These are phyloP conservation scores for Acacia pycnantha DNA, from an alignment of 331 rosid genomes.

Conservation along the genomic window DNA sequence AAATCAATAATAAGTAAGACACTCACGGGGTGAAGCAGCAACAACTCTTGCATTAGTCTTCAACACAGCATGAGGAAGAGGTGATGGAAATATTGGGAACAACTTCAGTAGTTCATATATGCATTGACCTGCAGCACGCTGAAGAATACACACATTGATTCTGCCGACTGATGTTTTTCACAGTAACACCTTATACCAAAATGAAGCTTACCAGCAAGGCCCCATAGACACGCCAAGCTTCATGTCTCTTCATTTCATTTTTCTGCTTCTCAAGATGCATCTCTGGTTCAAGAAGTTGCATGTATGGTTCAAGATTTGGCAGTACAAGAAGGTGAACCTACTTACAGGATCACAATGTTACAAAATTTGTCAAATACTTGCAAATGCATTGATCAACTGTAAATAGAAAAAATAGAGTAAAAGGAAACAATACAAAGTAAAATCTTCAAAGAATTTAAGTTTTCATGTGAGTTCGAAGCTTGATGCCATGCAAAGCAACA, in stretches of 20 bases:
- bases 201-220: conserved; percentile 71
- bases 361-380: conserved; percentile 3
- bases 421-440: neutral
- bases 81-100: conserved; percentile 53
- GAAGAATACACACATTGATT: conserved; percentile 32
- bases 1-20: conserved; percentile 6
- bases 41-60: conserved; percentile 57
- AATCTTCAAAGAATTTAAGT: neutral
- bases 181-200: neutral
- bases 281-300: conserved; percentile 83
- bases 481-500: neutral
- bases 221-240: conserved; percentile 93
- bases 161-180: conserved; percentile 16
- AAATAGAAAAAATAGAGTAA: neutral
- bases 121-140: conserved; percentile 87
- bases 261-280: conserved; percentile 82
- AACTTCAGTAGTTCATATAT: conserved; percentile 59
- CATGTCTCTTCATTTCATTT: conserved; percentile 83
- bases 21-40: conserved; percentile 43
- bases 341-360: conserved; percentile 25
- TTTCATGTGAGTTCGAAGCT: neutral
- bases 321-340: conserved; percentile 83
- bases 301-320: conserved; percentile 86
- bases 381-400: neutral
- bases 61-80: conserved; percentile 47